Base-by-base conservation (phyloP, 192 early-diverging fungal species). In the Backusella tuberculispora region DNA sequence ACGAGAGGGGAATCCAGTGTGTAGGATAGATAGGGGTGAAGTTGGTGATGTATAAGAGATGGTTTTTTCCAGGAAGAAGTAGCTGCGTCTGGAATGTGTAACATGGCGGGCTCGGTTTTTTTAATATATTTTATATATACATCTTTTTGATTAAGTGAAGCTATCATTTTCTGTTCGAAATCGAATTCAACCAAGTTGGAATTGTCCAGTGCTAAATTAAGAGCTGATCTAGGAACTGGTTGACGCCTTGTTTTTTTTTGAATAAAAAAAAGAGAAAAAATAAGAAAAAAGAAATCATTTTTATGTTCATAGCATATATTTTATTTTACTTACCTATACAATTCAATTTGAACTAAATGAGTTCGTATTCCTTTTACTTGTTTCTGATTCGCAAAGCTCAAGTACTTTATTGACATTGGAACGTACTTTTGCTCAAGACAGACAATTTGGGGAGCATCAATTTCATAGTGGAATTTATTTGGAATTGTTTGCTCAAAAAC, bases 381-480 rank as follows among this genome's bases (percentile, higher is more conserved):
- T n/a, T 80, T 80, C 2, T 80, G 74, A 53, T 73, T 72, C 19
- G 78, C 69, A 46, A 80, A 73, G 40, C 74, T 68, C 15, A 80
- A 29, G 40, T 73, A 73, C 37, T 80, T 75, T 4, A 80, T 63
- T 12, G 74, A 40, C 15, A 73, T 65, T 13, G 74, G 63, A 38
- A 80, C 50, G 41, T 66, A 26, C 24, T 66, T 69, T 43, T 76
- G 74, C 29, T 80, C 78, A 7, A 80, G 38, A 40, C 74, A 80
- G 6, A 75, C 56, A 21, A 76, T 69, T 43, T 72, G 74, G 5
- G 78, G 78, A 21, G 66, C 71, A 19, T 80, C 74, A 40, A 80
- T 76, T 41, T 80, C 78, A 38, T 80, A 80, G 47, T 80, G 78
- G 40, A 80, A 80, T 76, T 76, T 80, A 13, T 69, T 70, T 0